Evolutionary conservation across 768 basidiomycete species (phyloP), one percentile per base, ranked within the genome.

Genomic region (Lactifluus pinguis): DNA sequence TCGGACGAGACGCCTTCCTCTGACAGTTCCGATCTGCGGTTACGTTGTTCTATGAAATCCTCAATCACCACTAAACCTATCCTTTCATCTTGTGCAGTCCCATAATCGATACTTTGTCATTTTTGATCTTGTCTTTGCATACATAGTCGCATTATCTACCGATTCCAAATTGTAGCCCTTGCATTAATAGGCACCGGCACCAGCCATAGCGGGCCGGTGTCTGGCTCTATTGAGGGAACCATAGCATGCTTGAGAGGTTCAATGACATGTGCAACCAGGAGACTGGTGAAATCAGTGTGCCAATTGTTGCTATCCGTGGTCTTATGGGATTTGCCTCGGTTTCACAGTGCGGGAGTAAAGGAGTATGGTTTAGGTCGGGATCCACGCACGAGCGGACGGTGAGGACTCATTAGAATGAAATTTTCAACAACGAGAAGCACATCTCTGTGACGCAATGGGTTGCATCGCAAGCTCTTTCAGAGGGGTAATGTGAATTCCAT

Each of bases 1-100:
- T 71, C 11, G 56, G 67, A 45, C 68, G 67, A 36, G 70, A 70
- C 8, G 70, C 70, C 9, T 71, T 69, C 50, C 48, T 70, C 13
- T 70, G 55, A 66, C 9, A 36, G 19, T 19, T 45, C 21, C n/a
- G 10, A 49, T 49, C 52, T 9, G 13, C n/a, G n/a, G 48, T 50
- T 53, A 29, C 45, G 38, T 14, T 30, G 14, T 30, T 25, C 32
- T 50, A 52, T 57, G 47, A 39, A 47, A 13, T 45, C 32, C 36
- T 32, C 13, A 17, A n/a, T 6, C 50, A 44, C 19, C 36, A 4
- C 21, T 10, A 15, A 36, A 38, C 19, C 14, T 29, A n/a, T 48
- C 34, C 17, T 53, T 51, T 29, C 15, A 41, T 58, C 45, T n/a
- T 34, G 44, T 53, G 38, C 7, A 17, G 36, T 41, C 8, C 39